Base-by-base conservation (phyloP, 345 rosid genomes). In the Populus pruinosa region DNA sequence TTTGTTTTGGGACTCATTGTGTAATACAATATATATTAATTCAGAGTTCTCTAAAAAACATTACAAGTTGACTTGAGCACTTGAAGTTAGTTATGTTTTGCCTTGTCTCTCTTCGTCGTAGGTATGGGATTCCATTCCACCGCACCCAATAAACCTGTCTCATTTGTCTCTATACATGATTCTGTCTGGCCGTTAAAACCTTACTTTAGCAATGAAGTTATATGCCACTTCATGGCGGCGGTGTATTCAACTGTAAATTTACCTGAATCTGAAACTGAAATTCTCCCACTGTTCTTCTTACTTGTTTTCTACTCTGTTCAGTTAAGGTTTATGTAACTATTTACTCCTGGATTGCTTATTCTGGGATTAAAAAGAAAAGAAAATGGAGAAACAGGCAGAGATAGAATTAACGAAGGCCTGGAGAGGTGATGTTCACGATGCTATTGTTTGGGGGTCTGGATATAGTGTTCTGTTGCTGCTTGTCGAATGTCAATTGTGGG, bases 391-490 rank as follows among this genome's bases (percentile, higher is more conserved):
- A 49, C 21, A 31, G 67, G 44, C 43, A 61, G 74, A 74, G 35
- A n/a, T 17, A 16, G 63, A 23, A 27, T 27, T 27, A 27, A 41
- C 53, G 55, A 62, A 77, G 64, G 12, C 11, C 17, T 39, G 67
- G 44, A 71, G 14, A 35, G 80, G 77, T 75, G 80, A 77, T 78
- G 84, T 79, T 36, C 85, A 76, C 66, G 90, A 87, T 70, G 87
- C 83, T 72, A 49, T 85, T 50, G 86, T 87, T 74, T 85, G 80
- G 72, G 88, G 88, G 11, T 87, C 88, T 49, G 86, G 90, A 80
- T 82, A 87, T 77, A 87, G 88, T 4, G 88, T 76, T 87, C 88
- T 31, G 70, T 83, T 25, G 86, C 88, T 31, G 85, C 87, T 53
- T 83, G 76, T 76, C 80, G 85, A 38, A 44, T 87, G 77, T 74